phyloP scores from a whole-genome alignment of 306 rosid genomes.

The Lathyrus sativus region DNA sequence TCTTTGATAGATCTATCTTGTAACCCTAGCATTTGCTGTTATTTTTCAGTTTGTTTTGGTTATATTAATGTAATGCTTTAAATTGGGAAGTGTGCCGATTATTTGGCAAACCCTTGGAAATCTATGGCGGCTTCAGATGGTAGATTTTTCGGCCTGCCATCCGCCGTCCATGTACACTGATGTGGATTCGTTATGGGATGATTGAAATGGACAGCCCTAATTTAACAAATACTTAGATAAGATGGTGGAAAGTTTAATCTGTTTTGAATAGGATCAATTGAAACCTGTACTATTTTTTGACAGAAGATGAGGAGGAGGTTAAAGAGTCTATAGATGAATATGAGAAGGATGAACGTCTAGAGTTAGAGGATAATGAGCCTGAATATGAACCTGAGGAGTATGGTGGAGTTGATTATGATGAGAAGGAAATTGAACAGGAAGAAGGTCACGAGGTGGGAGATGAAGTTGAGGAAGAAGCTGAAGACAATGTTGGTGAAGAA shows the following conservation, averaged over 20 bases:
- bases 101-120: not conserved
- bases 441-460: slow-evolving; percentile 71
- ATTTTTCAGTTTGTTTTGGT: not conserved
- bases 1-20: no score
- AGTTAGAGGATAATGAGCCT: slow-evolving; percentile 95
- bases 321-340: slow-evolving; percentile 77
- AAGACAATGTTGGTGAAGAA: slow-evolving; percentile 73
- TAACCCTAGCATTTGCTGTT: not conserved
- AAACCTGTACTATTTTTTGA: slow-evolving; percentile 44
- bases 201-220: slow-evolving; percentile 21
- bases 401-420: slow-evolving; percentile 90
- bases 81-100: slow-evolving; percentile 6
- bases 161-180: not conserved
- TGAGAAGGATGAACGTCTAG: slow-evolving; percentile 86
- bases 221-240: slow-evolving; percentile 22
- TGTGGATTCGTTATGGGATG: slow-evolving; percentile 23
- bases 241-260: slow-evolving; percentile 40
- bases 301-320: slow-evolving; percentile 86
- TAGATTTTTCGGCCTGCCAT: not conserved
- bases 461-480: slow-evolving; percentile 72
- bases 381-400: slow-evolving; percentile 89
- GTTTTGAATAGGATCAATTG: slow-evolving; percentile 45
- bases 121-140: not conserved
- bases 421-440: slow-evolving; percentile 86
- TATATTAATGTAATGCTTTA: slow-evolving; percentile 1